Evolutionary conservation across 352 stramenopile species (phyloP).

Genomic region (Pythium apleroticum): DNA sequence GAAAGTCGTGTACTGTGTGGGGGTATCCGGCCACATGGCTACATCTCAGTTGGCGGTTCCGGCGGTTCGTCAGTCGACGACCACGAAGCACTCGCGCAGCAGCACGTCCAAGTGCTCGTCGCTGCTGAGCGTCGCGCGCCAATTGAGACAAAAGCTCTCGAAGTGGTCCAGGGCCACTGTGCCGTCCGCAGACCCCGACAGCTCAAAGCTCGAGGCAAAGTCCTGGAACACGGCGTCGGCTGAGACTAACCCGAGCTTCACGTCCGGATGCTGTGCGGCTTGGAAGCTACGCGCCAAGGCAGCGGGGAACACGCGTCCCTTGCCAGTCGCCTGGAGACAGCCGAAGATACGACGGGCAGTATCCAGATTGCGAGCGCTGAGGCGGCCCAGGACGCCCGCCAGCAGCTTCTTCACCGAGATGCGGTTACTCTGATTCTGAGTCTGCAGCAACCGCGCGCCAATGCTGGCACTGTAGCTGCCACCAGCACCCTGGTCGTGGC

Average conservation of each 20-base stretch:
- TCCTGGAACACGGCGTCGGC: constrained; percentile 59
- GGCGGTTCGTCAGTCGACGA: no score
- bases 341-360: constrained; percentile 43
- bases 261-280: constrained; percentile 53
- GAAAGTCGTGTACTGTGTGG: neutral
- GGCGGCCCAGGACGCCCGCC: constrained; percentile 36
- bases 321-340: constrained; percentile 41
- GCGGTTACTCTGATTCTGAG: constrained; percentile 35
- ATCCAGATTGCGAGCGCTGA: constrained; percentile 39
- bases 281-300: constrained; percentile 65
- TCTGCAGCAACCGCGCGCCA: constrained; percentile 40
- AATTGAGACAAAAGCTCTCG: constrained; percentile 56
- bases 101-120: constrained; percentile 60
- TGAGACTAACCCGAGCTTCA: constrained; percentile 43
- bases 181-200: constrained; percentile 42
- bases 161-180: constrained; percentile 60
- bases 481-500: neutral
- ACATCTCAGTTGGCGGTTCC: neutral
- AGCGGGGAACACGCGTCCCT: constrained; percentile 61
- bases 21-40: neutral
- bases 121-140: constrained; percentile 48
- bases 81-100: constrained; percentile 58
- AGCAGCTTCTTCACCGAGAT: constrained; percentile 44
- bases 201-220: constrained; percentile 67
- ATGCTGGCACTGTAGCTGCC: constrained; percentile 19